Evolutionary conservation across 148 eudicot genomes (phyloP).

Genomic region (Fagopyrum tataricum): DNA sequence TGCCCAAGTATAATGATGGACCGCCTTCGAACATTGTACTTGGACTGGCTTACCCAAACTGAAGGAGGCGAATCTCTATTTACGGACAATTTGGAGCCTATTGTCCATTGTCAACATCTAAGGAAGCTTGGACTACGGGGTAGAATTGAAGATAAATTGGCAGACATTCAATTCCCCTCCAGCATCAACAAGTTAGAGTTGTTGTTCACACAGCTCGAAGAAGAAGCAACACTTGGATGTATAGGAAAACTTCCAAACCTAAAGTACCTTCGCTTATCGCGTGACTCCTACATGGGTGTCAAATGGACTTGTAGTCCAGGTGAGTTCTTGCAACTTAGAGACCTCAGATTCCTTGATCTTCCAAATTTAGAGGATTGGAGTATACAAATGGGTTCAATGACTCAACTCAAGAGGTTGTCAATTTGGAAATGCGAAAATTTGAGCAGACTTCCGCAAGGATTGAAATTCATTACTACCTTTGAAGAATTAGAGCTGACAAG

Average conservation of each 20-base stretch:
- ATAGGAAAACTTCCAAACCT: slow-evolving; percentile 17
- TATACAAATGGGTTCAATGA: slow-evolving; percentile 16
- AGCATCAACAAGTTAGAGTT: slow-evolving; percentile 20
- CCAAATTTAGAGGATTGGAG: slow-evolving; percentile 17
- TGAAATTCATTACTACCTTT: slow-evolving; percentile 13
- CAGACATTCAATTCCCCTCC: slow-evolving; percentile 6
- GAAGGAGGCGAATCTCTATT: not conserved
- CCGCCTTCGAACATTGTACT: slow-evolving; percentile 15
- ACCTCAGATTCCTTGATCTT: slow-evolving; percentile 12
- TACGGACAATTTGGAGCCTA: not conserved
- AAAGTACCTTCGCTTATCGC: slow-evolving; percentile 14
- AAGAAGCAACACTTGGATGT: slow-evolving; percentile 6
- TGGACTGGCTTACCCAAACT: slow-evolving; percentile 14
- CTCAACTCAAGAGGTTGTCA: not conserved
- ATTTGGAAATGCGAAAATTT: slow-evolving; percentile 15
- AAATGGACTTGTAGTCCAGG: slow-evolving; percentile 15
- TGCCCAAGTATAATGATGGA: slow-evolving; percentile 14
- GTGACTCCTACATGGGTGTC: slow-evolving; percentile 19
- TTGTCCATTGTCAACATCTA: not conserved
- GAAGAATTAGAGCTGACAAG: slow-evolving; percentile 14
- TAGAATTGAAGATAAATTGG: slow-evolving; percentile 13
- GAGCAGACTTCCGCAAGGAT: slow-evolving; percentile 13
- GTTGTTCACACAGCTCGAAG: slow-evolving; percentile 11
- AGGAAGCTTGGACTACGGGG: slow-evolving; percentile 19
- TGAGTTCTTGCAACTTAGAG: slow-evolving; percentile 18